Evolutionary conservation across 768 basidiomycete genomes (phyloP).

Genomic region (Fistulinella prunicolor): DNA sequence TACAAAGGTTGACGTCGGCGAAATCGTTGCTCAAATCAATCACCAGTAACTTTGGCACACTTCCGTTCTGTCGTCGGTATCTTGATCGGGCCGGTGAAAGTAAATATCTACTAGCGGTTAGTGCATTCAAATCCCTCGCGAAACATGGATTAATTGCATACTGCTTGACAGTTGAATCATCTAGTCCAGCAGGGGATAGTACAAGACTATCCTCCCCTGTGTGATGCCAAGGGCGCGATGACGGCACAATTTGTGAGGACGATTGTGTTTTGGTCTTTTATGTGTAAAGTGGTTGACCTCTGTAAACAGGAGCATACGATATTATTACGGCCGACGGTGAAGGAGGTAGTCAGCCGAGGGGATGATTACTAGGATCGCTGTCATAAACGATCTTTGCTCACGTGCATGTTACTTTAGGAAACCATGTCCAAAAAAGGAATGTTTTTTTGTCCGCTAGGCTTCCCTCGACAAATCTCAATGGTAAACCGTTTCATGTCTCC

Average conservation of each 20-base stretch:
- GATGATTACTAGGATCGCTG: constrained; percentile 59
- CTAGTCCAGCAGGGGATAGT: constrained; percentile 88
- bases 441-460: neutral
- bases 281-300: constrained; percentile 5
- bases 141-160: neutral
- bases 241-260: constrained; percentile 85
- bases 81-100: constrained; percentile 90
- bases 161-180: constrained; percentile 66
- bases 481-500: neutral
- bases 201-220: constrained; percentile 88
- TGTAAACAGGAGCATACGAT: constrained; percentile 76
- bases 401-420: constrained; percentile 1
- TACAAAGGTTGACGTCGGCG: constrained; percentile 74
- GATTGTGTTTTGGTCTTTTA: constrained; percentile 1
- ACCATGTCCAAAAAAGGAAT: constrained; percentile 25
- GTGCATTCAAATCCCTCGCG: constrained; percentile 18
- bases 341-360: constrained; percentile 82
- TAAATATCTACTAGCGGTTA: constrained; percentile 87
- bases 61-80: constrained; percentile 95
- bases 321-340: constrained; percentile 76
- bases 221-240: constrained; percentile 82
- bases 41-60: constrained; percentile 88
- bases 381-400: neutral
- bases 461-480: neutral
- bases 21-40: constrained; percentile 85